Evolutionary conservation across 352 stramenopile species (phyloP), one percentile per base, ranked within the genome.

Genomic region (Plasmopara muralis): DNA sequence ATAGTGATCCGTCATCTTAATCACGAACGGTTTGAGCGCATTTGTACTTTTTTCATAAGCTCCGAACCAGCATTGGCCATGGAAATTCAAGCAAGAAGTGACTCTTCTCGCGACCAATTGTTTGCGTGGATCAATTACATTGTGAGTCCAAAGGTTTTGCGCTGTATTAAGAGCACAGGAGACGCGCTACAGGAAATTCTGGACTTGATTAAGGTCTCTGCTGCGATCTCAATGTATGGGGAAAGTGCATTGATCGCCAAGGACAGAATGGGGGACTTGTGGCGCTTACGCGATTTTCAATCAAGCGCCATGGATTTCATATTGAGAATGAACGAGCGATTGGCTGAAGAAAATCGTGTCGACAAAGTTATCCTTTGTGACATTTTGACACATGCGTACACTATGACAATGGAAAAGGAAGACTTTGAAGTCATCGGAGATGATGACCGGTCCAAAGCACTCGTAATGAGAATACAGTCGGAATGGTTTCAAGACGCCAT

Each of bases 401-500:
- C 18, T 10, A 69, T 66, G 60, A 15, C 55, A 10, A 28, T 67
- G 12, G 34, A 58, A 10, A 68, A 54, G 28, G 35, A 62, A 9
- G 50, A 43, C 9, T 13, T 12, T 9, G 16, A 28, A 16, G 20
- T 62, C 6, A 44, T 16, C 5, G 55, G 54, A 38, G 44, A 63
- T 42, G 56, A 73, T 25, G 39, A 62, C 33, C 42, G 57, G 1
- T 47, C 65, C 6, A 62, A 50, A 43, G 63, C 70, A 39, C 60
- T 73, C 16, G 64, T 61, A n/a, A 34, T 57, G 14, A 51, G 57
- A 16, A 64, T 70, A 37, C 67, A 76, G 45, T 63, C 64, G 7
- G 33, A 68, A 6, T 68, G 47, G 53, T 76, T 76, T 55, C 67
- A 76, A 55, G 57, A 64, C 29, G 54, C 67, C 20, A 73, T 76